Evolutionary conservation across 768 basidiomycete species (phyloP).

Genomic region (Tulasnella sp.): DNA sequence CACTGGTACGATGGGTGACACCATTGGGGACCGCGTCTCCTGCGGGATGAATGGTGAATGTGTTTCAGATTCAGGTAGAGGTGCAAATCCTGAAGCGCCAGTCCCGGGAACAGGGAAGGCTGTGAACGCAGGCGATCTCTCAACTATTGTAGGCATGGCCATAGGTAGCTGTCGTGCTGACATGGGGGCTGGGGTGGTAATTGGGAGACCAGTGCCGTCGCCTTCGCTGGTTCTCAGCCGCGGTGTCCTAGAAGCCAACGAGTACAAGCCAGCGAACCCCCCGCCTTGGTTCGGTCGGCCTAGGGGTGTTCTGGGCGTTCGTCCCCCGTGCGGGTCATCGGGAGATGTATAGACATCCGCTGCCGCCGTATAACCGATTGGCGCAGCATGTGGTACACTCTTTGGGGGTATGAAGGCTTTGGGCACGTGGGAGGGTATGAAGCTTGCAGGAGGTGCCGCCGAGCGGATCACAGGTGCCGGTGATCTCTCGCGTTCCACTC

Average conservation of each 20-base stretch:
- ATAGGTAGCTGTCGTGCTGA: neutral
- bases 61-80: neutral
- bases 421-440: neutral
- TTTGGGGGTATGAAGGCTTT: constrained; percentile 4
- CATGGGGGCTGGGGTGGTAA: neutral
- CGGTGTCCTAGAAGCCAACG: constrained; percentile 3
- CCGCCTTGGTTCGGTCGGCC: neutral
- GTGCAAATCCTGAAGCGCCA: neutral
- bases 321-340: neutral
- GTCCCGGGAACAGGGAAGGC: neutral
- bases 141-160: too few species aligned
- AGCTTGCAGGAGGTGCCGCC: neutral
- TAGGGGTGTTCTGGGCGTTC: neutral
- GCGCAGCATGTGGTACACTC: neutral
- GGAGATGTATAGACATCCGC: neutral
- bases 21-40: neutral
- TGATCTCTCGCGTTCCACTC: too few species aligned
- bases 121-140: neutral
- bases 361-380: neutral
- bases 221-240: neutral
- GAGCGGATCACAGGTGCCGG: too few species aligned
- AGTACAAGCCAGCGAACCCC: neutral
- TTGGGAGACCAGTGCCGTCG: neutral
- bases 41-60: neutral
- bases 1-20: neutral